Conservation (phyloP, 148 eudicot genomes). For the Rhododendron henanense region DNA sequence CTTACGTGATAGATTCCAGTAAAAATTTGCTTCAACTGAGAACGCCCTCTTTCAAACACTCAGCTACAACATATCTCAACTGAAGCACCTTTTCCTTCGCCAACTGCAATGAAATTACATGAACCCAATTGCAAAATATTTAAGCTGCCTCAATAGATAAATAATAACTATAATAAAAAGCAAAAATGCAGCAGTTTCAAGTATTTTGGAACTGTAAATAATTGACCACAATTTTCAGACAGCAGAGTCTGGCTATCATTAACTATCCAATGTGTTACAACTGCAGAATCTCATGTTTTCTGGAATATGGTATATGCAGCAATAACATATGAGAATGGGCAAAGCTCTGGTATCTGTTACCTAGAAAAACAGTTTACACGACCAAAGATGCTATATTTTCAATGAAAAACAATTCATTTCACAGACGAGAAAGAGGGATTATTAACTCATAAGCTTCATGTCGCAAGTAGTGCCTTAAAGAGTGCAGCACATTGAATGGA, state of each 20-base stretch:
- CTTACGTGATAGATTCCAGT: neutral
- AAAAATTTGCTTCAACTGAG: slow-evolving; percentile 28
- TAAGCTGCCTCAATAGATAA: neutral
- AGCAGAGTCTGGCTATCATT: neutral
- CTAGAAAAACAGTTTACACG: neutral
- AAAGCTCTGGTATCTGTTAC: neutral
- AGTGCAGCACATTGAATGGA: neutral
- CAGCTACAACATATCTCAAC: slow-evolving; percentile 47
- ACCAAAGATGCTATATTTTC: neutral
- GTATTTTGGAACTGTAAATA: neutral
- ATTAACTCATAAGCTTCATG: neutral
- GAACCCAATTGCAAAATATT: neutral
- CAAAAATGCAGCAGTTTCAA: neutral
- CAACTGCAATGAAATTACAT: slow-evolving; percentile 38
- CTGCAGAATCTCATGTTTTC: neutral
- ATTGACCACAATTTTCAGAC: neutral
- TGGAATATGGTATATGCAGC: neutral
- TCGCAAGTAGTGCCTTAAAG: neutral
- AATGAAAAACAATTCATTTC: neutral
- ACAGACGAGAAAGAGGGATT: neutral
- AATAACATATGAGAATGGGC: neutral
- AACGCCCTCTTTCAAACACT: slow-evolving; percentile 52
- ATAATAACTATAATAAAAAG: neutral
- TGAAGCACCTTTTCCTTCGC: slow-evolving; percentile 61
- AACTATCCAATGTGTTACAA: neutral